Conservation (phyloP, 2,329 filamentous ascomycete genomes). For the Blastomyces silverae region DNA sequence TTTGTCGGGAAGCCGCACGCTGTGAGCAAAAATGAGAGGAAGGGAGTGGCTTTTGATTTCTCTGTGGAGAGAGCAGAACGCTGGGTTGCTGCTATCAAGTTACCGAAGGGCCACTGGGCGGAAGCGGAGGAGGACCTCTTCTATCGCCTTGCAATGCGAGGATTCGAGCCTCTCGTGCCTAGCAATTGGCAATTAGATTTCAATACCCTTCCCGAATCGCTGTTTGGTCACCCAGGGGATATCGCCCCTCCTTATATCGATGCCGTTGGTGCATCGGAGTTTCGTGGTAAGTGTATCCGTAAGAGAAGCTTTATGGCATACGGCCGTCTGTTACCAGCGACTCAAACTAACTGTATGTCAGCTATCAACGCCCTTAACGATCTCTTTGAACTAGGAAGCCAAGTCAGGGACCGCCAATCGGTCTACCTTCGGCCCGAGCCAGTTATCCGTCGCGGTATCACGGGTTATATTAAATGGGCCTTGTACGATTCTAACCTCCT, state of each 20-base stretch:
- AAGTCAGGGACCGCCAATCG: conserved; percentile 46
- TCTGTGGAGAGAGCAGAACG: conserved; percentile 31
- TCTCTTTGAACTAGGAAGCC: conserved; percentile 47
- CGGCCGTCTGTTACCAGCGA: neutral
- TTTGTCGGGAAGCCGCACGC: conserved; percentile 18
- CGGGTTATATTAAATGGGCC: conserved; percentile 50
- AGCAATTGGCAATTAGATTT: conserved; percentile 50
- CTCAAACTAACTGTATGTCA: conserved; percentile 20
- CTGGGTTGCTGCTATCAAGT: conserved; percentile 32
- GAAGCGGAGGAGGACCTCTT: conserved; percentile 49
- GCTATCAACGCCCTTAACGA: conserved; percentile 47
- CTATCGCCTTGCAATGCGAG: conserved; percentile 49
- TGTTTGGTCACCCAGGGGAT: conserved; percentile 44
- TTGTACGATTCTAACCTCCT: conserved; percentile 45
- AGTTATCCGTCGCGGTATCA: conserved; percentile 39
- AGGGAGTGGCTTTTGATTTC: conserved; percentile 27
- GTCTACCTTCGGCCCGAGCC: conserved; percentile 32
- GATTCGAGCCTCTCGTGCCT: conserved; percentile 51
- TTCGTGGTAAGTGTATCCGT: conserved; percentile 36
- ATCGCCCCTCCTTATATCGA: conserved; percentile 43
- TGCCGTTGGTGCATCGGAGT: conserved; percentile 38
- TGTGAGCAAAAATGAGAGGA: conserved; percentile 23
- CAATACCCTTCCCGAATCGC: conserved; percentile 45
- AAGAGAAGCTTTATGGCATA: neutral
- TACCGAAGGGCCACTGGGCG: conserved; percentile 45